A percentile compares a stretch with the other conserved stretches of the same genome.
Evolutionary conservation across 257 asterid species (phyloP).

Genomic region (Salvia miltiorrhiza): DNA sequence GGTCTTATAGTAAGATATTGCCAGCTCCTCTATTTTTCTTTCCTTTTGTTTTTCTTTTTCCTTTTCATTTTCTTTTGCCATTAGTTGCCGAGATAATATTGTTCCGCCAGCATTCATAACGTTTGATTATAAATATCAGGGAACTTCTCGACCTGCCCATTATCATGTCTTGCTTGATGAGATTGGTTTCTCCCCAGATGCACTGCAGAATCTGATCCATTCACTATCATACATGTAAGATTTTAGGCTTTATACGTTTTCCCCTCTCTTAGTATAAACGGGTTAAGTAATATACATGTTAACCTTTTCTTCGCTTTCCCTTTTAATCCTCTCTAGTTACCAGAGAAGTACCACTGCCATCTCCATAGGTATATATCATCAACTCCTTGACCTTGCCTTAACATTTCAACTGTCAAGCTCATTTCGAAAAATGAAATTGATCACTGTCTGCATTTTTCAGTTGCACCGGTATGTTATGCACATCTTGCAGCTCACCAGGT

Average conservation of each 20-base stretch:
- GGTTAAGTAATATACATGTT: not conserved
- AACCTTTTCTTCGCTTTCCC: not conserved
- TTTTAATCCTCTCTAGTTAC: slow-evolving; percentile 42
- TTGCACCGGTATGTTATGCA: slow-evolving; percentile 85
- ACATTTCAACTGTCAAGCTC: not conserved
- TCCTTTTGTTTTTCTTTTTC: not conserved
- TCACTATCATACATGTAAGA: slow-evolving; percentile 87
- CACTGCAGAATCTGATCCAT: slow-evolving; percentile 74
- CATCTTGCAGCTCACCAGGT: slow-evolving; percentile 91
- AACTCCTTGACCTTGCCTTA: slow-evolving; percentile 15
- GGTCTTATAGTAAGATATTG: slow-evolving; percentile 67
- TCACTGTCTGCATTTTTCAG: slow-evolving; percentile 38
- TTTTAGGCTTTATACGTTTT: slow-evolving; percentile 8
- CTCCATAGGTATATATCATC: slow-evolving; percentile 60
- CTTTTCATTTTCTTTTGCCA: not conserved
- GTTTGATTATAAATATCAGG: slow-evolving; percentile 43
- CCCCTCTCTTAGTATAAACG: not conserved
- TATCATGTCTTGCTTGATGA: slow-evolving; percentile 88
- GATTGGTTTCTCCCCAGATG: slow-evolving; percentile 91
- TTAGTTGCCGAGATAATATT: not conserved
- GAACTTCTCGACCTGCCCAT: slow-evolving; percentile 89
- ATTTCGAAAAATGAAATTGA: not conserved
- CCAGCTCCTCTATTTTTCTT: not conserved
- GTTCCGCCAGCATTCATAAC: not conserved
- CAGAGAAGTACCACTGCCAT: slow-evolving; percentile 84